These are phyloP conservation scores for Trichophyton mentagrophytes DNA, from an alignment of 2,329 filamentous ascomycete genomes.

Conservation along the genomic window DNA sequence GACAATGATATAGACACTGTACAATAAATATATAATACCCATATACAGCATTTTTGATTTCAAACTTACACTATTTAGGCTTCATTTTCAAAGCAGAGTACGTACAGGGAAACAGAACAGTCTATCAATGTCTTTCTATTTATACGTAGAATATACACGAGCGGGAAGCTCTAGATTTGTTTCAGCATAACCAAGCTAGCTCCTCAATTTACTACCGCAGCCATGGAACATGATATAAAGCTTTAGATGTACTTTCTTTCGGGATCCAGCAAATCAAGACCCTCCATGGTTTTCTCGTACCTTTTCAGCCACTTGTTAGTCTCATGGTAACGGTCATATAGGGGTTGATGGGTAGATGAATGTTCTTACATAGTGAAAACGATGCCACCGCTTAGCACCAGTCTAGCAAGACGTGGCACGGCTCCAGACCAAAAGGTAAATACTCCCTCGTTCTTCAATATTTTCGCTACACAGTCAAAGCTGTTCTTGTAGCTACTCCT, in stretches of 20 bases:
- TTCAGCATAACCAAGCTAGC: background rate
- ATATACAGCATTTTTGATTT: background rate
- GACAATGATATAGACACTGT: background rate
- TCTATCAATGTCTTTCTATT: background rate
- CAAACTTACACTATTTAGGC: background rate
- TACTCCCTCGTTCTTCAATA: conserved; percentile 79
- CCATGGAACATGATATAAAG: background rate
- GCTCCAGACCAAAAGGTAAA: conserved; percentile 91
- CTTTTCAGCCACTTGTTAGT: conserved; percentile 13
- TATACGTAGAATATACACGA: background rate
- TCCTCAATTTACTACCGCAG: background rate
- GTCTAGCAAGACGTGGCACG: conserved; percentile 64
- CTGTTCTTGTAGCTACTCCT: conserved; percentile 72
- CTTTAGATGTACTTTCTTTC: conserved; percentile 64
- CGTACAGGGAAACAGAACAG: background rate
- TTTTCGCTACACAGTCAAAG: conserved; percentile 65
- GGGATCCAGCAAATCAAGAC: conserved; percentile 69
- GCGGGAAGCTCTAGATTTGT: background rate
- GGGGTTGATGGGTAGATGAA: background rate
- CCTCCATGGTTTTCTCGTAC: conserved; percentile 93
- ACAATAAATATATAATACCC: background rate
- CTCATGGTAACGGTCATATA: background rate
- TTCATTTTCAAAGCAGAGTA: background rate
- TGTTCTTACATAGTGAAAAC: conserved; percentile 73
- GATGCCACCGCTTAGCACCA: conserved; percentile 88